phyloP scores from a whole-genome alignment of 2,329 filamentous ascomycete species.

The Knufia petricola region DNA sequence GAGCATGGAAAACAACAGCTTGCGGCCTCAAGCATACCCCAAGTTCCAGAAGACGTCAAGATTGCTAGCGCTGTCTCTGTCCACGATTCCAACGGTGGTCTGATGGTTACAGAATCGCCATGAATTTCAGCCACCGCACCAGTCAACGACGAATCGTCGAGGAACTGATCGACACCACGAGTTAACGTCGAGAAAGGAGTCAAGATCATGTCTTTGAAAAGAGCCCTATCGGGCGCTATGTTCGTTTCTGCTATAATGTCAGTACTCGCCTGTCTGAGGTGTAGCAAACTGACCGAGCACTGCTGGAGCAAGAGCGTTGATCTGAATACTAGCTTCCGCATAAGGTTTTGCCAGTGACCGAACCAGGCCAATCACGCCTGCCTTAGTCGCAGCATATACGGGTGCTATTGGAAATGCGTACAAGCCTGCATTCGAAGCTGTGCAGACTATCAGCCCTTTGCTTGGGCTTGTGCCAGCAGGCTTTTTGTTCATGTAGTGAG shows the following conservation, averaged over 20 bases:
- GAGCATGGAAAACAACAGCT: too few relatives aligned
- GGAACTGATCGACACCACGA: conserved; percentile 36
- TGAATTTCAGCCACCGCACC: conserved; percentile 45
- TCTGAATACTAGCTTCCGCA: conserved; percentile 36
- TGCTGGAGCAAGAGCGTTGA: conserved; percentile 44
- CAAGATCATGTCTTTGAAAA: conserved; percentile 42
- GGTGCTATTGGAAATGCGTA: conserved; percentile 45
- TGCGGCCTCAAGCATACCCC: conserved; percentile 35
- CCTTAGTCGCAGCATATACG: conserved; percentile 41
- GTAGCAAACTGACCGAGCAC: conserved; percentile 35
- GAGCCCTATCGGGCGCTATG: conserved; percentile 34
- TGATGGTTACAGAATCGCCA: conserved; percentile 40
- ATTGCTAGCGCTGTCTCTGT: conserved; percentile 41
- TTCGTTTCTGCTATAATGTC: conserved; percentile 32
- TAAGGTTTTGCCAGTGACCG: conserved; percentile 38
- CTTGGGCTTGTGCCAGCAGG: conserved; percentile 18
- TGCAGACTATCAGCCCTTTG: conserved; percentile 43
- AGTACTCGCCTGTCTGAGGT: background rate
- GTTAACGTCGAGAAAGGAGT: conserved; percentile 44
- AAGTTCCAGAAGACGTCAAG: conserved; percentile 40
- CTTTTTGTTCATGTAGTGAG: conserved; percentile 44
- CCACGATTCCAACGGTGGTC: conserved; percentile 39
- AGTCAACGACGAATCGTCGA: conserved; percentile 32
- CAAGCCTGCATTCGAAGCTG: conserved; percentile 44
- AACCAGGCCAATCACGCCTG: conserved; percentile 42